Evolutionary conservation across 306 rosid genomes (phyloP).

Genomic region (Begonia fuchsioides): DNA sequence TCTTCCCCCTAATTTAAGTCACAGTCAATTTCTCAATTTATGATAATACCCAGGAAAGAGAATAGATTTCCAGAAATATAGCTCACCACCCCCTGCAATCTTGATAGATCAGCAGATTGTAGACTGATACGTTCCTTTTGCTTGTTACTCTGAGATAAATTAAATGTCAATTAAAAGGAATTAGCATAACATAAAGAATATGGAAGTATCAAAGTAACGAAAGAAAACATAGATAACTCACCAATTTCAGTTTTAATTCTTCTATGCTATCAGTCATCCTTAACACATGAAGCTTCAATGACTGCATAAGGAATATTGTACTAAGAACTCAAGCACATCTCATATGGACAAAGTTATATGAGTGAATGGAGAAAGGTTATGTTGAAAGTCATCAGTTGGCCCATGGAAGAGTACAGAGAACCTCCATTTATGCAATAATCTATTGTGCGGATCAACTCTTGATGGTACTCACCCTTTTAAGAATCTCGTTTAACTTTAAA

Average conservation of each 20-base stretch:
- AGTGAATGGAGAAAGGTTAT: not conserved
- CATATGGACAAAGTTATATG: not conserved
- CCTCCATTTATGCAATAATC: too few relatives aligned
- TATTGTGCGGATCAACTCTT: too few relatives aligned
- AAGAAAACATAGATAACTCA: slow-evolving; percentile 21
- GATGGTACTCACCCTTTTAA: too few relatives aligned
- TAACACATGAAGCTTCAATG: slow-evolving; percentile 88
- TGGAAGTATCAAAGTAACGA: not conserved
- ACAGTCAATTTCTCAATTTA: slow-evolving; percentile 12
- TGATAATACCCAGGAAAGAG: not conserved
- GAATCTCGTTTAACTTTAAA: too few relatives aligned
- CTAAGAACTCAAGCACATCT: slow-evolving; percentile 11
- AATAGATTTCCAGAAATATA: slow-evolving; percentile 14
- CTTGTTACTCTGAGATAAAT: slow-evolving; percentile 32
- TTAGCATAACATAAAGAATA: slow-evolving; percentile 1
- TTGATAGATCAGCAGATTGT: slow-evolving; percentile 19
- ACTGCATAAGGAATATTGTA: slow-evolving; percentile 32
- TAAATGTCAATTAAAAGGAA: not conserved
- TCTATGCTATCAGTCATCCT: slow-evolving; percentile 49
- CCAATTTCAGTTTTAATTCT: slow-evolving; percentile 57
- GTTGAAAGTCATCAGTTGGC: not conserved
- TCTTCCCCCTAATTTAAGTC: slow-evolving; percentile 23
- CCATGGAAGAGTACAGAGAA: too few relatives aligned
- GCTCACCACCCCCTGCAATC: slow-evolving; percentile 43
- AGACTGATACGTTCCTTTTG: slow-evolving; percentile 23